These are phyloP conservation scores for Millerozyma acaciae DNA, from an alignment of 805 yeast genomes.

Conservation along the genomic window DNA sequence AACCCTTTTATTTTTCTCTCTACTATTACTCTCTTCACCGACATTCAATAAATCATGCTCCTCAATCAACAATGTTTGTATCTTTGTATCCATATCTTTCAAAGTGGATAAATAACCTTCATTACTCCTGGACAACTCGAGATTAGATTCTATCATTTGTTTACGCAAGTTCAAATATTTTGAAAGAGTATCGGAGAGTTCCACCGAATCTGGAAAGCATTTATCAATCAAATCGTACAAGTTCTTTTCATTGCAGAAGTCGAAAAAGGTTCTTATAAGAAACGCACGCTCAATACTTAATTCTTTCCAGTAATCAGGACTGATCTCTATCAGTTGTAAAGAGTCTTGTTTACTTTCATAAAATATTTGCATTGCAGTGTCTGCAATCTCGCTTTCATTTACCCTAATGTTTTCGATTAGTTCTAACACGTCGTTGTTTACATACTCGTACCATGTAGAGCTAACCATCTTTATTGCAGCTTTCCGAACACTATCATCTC, in stretches of 20 bases:
- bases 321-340: conserved; percentile 55
- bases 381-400: conserved; percentile 63
- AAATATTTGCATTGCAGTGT: conserved; percentile 58
- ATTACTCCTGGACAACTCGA: conserved; percentile 16
- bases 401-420: conserved; percentile 71
- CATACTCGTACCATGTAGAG: conserved; percentile 64
- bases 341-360: conserved; percentile 61
- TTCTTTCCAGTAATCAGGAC: conserved; percentile 63
- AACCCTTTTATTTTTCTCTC: conserved; percentile 16
- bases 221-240: conserved; percentile 55
- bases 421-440: conserved; percentile 67
- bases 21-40: conserved; percentile 11
- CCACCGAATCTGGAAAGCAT: conserved; percentile 76
- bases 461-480: conserved; percentile 74
- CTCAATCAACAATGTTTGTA: conserved; percentile 17
- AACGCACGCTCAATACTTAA: conserved; percentile 75
- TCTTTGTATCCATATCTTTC: conserved; percentile 12
- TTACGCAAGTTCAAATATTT: conserved; percentile 52
- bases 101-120: conserved; percentile 13
- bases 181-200: conserved; percentile 56
- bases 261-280: conserved; percentile 62
- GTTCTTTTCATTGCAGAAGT: conserved; percentile 55
- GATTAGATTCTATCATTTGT: conserved; percentile 18
- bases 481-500: conserved; percentile 67
- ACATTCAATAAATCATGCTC: conserved; percentile 13